Evolutionary conservation across 148 eudicot species (phyloP).

Genomic region (Drosera capensis): DNA sequence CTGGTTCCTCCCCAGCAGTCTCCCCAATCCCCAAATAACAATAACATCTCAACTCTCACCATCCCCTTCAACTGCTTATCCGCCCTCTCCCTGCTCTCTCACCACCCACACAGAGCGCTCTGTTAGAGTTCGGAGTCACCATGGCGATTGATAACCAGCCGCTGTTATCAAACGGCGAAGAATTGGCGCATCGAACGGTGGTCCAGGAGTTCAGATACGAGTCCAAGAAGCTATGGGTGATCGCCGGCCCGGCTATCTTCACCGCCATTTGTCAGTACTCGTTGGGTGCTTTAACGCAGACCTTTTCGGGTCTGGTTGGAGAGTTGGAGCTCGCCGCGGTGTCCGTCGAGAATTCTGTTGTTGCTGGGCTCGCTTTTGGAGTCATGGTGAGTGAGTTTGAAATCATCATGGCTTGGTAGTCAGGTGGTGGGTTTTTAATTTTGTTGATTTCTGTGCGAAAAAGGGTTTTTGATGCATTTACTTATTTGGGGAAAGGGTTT

Average conservation of each 20-base stretch:
- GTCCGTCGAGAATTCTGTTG: conserved; percentile 4
- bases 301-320: not conserved
- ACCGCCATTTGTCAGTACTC: conserved; percentile 5
- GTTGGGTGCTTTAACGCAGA: conserved; percentile 3
- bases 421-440: not conserved
- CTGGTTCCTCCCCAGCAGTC: too few species aligned
- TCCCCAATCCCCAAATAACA: too few species aligned
- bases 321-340: conserved; percentile 3
- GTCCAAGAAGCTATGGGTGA: conserved; percentile 5
- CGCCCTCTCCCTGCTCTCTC: too few species aligned
- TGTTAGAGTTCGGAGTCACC: too few species aligned
- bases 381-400: not conserved
- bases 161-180: too few species aligned
- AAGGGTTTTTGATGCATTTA: not conserved
- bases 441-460: not conserved
- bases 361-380: conserved; percentile 5
- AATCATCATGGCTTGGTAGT: too few species aligned
- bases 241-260: conserved; percentile 10
- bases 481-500: too few species aligned
- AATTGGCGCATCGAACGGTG: too few species aligned
- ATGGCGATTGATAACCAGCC: too few species aligned
- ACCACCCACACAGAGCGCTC: too few species aligned
- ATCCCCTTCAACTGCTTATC: too few species aligned
- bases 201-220: not conserved
- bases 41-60: too few species aligned